Evolutionary conservation across 768 basidiomycete genomes (phyloP).

Genomic region (Tulasnella sp.): DNA sequence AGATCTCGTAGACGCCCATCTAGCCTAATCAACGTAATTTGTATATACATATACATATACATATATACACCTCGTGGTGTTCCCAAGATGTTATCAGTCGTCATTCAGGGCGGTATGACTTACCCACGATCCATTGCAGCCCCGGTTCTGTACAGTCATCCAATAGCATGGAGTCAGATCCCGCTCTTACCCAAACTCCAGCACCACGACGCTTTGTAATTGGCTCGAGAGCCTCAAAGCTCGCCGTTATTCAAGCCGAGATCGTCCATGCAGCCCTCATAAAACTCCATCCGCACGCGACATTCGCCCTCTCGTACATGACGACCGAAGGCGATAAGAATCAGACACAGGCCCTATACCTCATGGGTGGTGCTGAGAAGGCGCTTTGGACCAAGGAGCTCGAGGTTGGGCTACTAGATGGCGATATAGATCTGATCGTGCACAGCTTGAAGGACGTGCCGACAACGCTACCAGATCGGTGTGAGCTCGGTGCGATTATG

Average conservation of each 20-base stretch:
- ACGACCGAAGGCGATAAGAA: conserved; percentile 81
- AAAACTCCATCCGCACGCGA: conserved; percentile 39
- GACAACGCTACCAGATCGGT: conserved; percentile 73
- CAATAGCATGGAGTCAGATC: conserved; percentile 3
- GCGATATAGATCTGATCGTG: conserved; percentile 79
- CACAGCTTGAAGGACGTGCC: conserved; percentile 93
- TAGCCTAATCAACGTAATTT: no score
- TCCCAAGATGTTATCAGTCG: no score
- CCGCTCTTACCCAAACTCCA: background rate
- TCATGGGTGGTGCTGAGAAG: conserved; percentile 65
- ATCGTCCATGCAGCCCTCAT: conserved; percentile 58
- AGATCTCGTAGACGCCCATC: no score
- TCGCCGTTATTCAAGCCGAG: conserved; percentile 85
- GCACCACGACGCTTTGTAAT: conserved; percentile 37
- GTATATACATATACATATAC: no score
- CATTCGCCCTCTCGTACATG: conserved; percentile 49
- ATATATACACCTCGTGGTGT: no score
- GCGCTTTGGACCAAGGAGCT: conserved; percentile 95
- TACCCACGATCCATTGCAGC: background rate
- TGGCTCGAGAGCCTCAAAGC: conserved; percentile 77
- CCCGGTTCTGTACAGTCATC: background rate
- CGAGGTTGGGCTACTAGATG: conserved; percentile 67
- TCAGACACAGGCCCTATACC: conserved; percentile 73
- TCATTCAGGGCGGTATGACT: no score
- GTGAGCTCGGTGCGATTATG: conserved; percentile 72